Conservation (phyloP, 208 protist genomes). For the Acanthamoeba rhysodes region DNA sequence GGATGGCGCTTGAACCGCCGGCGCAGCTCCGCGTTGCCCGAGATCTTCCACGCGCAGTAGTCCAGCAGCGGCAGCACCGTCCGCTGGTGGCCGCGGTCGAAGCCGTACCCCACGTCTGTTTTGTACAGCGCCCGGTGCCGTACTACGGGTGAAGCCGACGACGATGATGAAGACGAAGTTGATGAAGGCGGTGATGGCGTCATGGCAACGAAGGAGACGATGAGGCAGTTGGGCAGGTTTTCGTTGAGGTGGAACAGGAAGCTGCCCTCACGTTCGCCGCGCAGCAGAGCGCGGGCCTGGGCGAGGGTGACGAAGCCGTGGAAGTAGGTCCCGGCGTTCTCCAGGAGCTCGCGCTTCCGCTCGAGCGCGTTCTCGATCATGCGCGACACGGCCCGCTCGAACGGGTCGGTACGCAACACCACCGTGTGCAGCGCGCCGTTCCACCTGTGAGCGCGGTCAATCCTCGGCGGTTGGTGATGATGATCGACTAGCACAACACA, state of each 20-base stretch:
- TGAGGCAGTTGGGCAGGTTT: conserved; percentile 32
- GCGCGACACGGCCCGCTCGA: conserved; percentile 9
- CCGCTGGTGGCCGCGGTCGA: neutral
- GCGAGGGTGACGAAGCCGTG: conserved; percentile 21
- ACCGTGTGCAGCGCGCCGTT: conserved; percentile 11
- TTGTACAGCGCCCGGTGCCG: conserved; percentile 20
- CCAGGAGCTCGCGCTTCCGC: neutral
- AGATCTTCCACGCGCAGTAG: conserved; percentile 50
- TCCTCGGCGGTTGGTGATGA: neutral
- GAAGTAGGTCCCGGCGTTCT: conserved; percentile 24
- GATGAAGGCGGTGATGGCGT: no score
- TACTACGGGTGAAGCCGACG: neutral
- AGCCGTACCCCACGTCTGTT: conserved; percentile 28
- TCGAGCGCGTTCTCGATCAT: conserved; percentile 47
- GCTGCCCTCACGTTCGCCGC: conserved; percentile 3
- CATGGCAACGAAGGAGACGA: neutral
- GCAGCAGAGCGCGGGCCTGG: neutral
- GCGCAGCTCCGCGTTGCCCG: neutral
- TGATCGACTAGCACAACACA: neutral
- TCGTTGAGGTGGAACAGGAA: conserved; percentile 47
- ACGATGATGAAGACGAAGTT: neutral
- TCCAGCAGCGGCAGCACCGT: conserved; percentile 43
- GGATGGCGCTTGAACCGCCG: conserved; percentile 15
- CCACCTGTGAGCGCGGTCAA: neutral
- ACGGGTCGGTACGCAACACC: neutral